These are phyloP conservation scores for Apostasia ramifera DNA, from an alignment of 106 monocot genomes.

Conservation along the genomic window DNA sequence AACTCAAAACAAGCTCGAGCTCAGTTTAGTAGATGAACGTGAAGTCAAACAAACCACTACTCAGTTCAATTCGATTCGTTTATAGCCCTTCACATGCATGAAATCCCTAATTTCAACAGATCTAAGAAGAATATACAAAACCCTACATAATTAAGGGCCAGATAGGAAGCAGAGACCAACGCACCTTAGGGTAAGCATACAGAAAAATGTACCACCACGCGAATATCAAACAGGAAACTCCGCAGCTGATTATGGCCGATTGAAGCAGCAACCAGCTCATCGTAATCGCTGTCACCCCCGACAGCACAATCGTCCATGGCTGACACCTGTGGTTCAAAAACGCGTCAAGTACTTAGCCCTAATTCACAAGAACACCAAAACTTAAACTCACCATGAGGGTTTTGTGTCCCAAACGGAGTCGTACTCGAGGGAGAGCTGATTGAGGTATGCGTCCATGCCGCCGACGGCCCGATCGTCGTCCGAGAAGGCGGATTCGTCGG, in stretches of 20 bases:
- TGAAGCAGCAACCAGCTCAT: slow-evolving; percentile 78
- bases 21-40: too few species aligned
- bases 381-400: slow-evolving; percentile 63
- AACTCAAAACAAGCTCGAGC: too few species aligned
- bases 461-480: slow-evolving; percentile 63
- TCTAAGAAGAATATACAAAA: too few species aligned
- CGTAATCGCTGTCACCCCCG: slow-evolving; percentile 37
- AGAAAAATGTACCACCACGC: slow-evolving; percentile 94
- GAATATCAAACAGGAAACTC: slow-evolving; percentile 38
- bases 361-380: too few species aligned
- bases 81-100: too few species aligned
- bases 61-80: too few species aligned
- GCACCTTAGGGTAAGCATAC: slow-evolving; percentile 84
- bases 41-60: too few species aligned
- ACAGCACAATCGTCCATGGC: slow-evolving; percentile 91
- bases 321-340: slow-evolving; percentile 55
- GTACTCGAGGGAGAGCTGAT: slow-evolving; percentile 83
- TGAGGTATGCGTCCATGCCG: slow-evolving; percentile 93
- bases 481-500: slow-evolving; percentile 40
- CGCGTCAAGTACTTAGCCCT: neutral
- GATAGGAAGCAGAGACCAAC: neutral
- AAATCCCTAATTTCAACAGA: too few species aligned
- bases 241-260: slow-evolving; percentile 45
- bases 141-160: too few species aligned
- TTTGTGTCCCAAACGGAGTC: slow-evolving; percentile 99